Base-by-base conservation (phyloP, 2,329 filamentous ascomycete genomes). In the Curvularia lunata region DNA sequence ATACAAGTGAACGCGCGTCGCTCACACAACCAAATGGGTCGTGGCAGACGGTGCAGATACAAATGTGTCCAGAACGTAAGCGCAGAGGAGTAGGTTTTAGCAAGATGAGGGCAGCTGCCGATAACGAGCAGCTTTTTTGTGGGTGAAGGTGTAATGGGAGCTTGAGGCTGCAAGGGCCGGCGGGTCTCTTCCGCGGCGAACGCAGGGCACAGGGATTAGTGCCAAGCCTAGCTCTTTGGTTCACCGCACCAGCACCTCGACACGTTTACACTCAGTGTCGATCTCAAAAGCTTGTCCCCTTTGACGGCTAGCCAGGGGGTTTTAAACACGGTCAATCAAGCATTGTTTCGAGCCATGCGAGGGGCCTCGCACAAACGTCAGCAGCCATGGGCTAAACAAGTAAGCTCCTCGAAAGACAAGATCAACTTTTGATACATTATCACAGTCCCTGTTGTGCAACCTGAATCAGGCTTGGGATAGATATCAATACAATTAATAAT, bases 401-500 rank as follows among this genome's bases (percentile, higher is more conserved):
- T 12, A 21, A 27, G 40, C 32, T n/a, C 45, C 28, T 32, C n/a
- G 6, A 18, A 10, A 40, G 6, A 21, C 23, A 40, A 45, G 27
- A 37, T 49, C 8, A 41, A 30, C 32, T 25, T 40, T 37, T 48
- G 28, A 47, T 52, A 18, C 43, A 46, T 50, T 58, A 32, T 47
- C 43, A 23, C 37, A 21, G 27, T 37, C 25, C 45, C 27, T 54
- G 53, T 42, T 56, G 58, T 53, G 51, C 63, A 59, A 61, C 5
- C 52, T 54, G 48, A 42, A 54, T 45, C 67, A 59, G 61, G 62
- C 61, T 30, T 8, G 13, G 34, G 12, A 37, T 19, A 27, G n/a
- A 21, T 27, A 42, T 9, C 21, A 43, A 30, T 63, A 67, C 58
- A 66, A 66, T 60, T 70, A 70, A 57, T 61, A 68, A 70, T 72